Evolutionary conservation across 495 filamentous ascomycete genomes (phyloP), one percentile per base, ranked within the genome.

Genomic region (Podospora australis): DNA sequence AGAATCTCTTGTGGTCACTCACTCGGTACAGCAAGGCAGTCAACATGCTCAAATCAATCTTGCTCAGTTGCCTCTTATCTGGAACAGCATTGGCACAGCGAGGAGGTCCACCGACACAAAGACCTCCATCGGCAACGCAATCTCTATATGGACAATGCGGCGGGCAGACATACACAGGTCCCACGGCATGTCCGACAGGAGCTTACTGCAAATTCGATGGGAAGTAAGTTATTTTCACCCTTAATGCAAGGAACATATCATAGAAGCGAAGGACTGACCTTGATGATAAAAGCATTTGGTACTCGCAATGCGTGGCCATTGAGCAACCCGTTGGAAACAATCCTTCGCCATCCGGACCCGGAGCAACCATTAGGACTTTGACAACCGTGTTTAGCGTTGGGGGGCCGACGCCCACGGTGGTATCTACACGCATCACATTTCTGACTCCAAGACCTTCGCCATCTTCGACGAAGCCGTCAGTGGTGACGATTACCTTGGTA

Each of bases 171-270:
- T 43, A 23, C 22, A 28, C 21, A 11, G 40, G 40, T 7, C 40
- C 40, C 13, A 43, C 23, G 6, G n/a, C 11, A 4, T 43, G 40
- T 28, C 40, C 40, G 6, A 17, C 40, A 4, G 40, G 40, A 16
- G n/a, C 22, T n/a, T 43, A 43, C n/a, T 43, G 40, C 40, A 43
- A 28, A 13, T 14, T 14, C n/a, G 40, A 43, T 28, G 40, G 40
- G 28, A 43, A 43, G 40, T 43, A 26, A 43, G 40, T 43, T n/a
- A n/a, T n/a, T n/a, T n/a, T n/a, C n/a, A 17, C 40, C 38, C 13
- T 19, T 5, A 6, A 22, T 10, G 17, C 4, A 3, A 41, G 11
- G 4, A 4, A 21, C 20, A 19, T 21, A 11, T 13, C 13, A 11
- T 23, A 41, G n/a, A 41, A 4, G 23, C 5, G 7, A 13, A 16